These are phyloP conservation scores for Bretschneidera sinensis DNA, from an alignment of 345 rosid species.

Conservation along the genomic window DNA sequence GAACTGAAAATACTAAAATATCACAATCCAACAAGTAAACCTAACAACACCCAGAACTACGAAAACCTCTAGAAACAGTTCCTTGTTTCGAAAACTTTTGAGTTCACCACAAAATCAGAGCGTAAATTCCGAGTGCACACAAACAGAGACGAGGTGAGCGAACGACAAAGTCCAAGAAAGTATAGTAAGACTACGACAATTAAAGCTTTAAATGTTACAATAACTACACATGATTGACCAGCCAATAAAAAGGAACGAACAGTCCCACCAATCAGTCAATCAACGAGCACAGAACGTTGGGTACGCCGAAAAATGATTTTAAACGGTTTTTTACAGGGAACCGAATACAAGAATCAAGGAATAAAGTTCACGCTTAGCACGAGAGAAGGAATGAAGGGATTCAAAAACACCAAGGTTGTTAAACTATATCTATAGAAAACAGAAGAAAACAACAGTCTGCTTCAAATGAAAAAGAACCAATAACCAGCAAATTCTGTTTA, in stretches of 20 bases:
- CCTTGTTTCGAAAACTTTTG: constrained; percentile 4
- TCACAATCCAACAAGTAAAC: constrained; percentile 2
- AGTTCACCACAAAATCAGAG: background rate
- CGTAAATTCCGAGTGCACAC: background rate
- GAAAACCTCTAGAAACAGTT: constrained; percentile 3
- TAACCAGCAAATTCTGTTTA: too few relatives aligned
- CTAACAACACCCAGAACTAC: constrained; percentile 1
- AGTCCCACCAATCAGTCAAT: constrained; percentile 15
- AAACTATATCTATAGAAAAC: too few relatives aligned
- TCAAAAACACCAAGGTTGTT: too few relatives aligned
- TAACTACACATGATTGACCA: background rate
- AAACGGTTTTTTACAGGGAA: background rate
- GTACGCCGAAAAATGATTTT: constrained; percentile 1
- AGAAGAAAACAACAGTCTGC: background rate
- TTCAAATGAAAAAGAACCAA: too few relatives aligned
- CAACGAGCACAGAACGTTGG: constrained; percentile 8
- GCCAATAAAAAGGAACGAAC: background rate
- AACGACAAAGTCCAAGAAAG: background rate
- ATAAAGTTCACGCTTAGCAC: background rate
- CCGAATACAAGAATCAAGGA: background rate
- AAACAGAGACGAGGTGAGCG: background rate
- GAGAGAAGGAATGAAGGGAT: background rate
- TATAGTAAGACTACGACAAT: background rate
- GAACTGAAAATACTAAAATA: constrained; percentile 7
- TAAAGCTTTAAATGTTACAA: constrained; percentile 1